Conservation (phyloP, 331 rosid species). For the Quercus phellos region DNA sequence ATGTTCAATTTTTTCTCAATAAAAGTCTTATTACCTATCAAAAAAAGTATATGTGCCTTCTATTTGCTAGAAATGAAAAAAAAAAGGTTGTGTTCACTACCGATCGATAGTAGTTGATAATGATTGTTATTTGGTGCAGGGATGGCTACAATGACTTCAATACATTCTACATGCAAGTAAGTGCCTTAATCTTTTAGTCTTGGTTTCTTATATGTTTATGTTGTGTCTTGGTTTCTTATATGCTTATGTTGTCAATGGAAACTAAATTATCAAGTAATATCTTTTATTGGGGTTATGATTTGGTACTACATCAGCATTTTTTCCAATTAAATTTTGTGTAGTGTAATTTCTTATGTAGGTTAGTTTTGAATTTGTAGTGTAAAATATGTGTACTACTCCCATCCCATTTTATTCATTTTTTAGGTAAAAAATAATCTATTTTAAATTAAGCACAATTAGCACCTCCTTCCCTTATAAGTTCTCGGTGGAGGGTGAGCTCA, state of each 20-base stretch:
- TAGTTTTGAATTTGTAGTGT: not conserved
- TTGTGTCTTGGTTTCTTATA: not conserved
- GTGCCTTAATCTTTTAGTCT: constrained; percentile 19
- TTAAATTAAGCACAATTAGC: too few species aligned
- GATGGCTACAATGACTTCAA: constrained; percentile 97
- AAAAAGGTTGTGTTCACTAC: not conserved
- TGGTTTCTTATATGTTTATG: not conserved
- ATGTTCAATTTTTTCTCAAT: too few species aligned
- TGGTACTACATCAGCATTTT: not conserved
- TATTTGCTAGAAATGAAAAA: not conserved
- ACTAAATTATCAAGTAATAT: not conserved
- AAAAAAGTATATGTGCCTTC: too few species aligned
- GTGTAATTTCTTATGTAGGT: not conserved
- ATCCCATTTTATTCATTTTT: too few species aligned
- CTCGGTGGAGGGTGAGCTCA: too few species aligned
- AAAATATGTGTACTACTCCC: too few species aligned
- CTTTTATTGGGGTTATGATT: not conserved
- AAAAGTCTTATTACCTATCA: too few species aligned
- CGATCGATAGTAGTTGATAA: not conserved
- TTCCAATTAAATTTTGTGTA: too few species aligned
- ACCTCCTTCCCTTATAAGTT: too few species aligned
- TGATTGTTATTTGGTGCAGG: constrained; percentile 51
- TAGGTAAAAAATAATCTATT: too few species aligned
- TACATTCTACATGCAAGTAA: constrained; percentile 97
- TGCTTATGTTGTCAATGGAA: not conserved